Base-by-base conservation (phyloP, 2,329 filamentous ascomycete species). In the Pseudogymnoascus pannorum region DNA sequence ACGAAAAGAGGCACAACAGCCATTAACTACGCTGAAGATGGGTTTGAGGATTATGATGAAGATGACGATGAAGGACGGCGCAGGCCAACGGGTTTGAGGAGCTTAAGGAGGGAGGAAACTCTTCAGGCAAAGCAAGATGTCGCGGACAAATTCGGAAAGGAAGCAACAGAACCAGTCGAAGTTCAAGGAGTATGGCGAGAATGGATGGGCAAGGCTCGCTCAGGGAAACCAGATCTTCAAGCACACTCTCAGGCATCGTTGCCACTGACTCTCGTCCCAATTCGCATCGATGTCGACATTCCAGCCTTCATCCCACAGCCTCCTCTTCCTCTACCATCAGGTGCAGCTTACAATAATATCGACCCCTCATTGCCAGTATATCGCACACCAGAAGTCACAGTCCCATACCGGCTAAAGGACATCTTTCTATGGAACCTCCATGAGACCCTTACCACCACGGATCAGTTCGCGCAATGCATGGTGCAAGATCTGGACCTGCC, bases 351-450 rank as follows among this genome's bases (percentile, higher is more conserved):
- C 62, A 79, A 79, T 62, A 79, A 80, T 14, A 82, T 87, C 67
- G 89, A 96, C 70, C 85, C 88, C 63, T 85, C 84, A 4, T 78
- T 90, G 58, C 87, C 91, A 12, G 86, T 92, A 61, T 97, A 95
- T 76, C 87, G 87, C 69, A 81, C 83, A 61, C 88, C 88, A 61
- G 93, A 97, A 64, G 76, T 84, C 64, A 92, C 92, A 12, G 86
- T 92, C 0, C 88, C 91, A 2, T 97, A 92, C 75, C 86, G 94
- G 65, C 80, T 99, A 62, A 92, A 95, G 69, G 94, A 99, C 69
- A 88, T 90, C n/a, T 97, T 99, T 69, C 77, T 97, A 59, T 99
- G 94, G 94, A 99, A 99, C 70, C 81, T 99, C 12, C 93, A 97
- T 75, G 94, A 99, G 77, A 89, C 91, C 0, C 79, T 97, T 62